Percentiles rank a stretch among this genome's conserved stretches.
Conservation (phyloP, 768 basidiomycete species). For the Serendipita indica region DNA sequence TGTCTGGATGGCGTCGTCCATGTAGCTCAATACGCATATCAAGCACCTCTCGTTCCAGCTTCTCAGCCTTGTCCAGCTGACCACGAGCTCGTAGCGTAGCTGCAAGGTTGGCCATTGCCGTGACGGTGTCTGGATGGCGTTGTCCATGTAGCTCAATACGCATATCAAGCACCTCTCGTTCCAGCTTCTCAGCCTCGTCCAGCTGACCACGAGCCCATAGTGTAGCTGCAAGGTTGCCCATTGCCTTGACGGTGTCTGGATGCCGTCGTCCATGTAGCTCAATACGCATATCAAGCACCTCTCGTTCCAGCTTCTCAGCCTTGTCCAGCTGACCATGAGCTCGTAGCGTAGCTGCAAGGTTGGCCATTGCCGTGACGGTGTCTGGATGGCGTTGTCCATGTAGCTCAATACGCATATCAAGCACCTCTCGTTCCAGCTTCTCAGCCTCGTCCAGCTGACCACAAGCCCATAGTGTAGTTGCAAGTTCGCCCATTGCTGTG, state of each 20-base stretch:
- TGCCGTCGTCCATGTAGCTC: neutral
- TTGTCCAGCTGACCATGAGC: neutral
- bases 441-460: neutral
- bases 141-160: neutral
- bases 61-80: neutral
- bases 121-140: neutral
- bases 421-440: neutral
- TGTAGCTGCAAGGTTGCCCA: neutral
- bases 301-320: neutral
- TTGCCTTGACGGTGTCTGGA: neutral
- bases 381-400: neutral
- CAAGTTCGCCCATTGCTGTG: neutral
- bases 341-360: neutral
- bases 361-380: neutral
- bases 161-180: neutral
- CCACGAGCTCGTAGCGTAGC: neutral
- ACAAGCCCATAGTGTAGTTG: neutral
- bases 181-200: neutral
- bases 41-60: neutral
- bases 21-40: neutral
- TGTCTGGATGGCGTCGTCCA: neutral
- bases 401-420: neutral
- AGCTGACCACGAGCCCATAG: neutral
- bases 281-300: neutral
- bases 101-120: neutral